Evolutionary conservation across 2,329 filamentous ascomycete species (phyloP).

Genomic region (Xylaria sp.): DNA sequence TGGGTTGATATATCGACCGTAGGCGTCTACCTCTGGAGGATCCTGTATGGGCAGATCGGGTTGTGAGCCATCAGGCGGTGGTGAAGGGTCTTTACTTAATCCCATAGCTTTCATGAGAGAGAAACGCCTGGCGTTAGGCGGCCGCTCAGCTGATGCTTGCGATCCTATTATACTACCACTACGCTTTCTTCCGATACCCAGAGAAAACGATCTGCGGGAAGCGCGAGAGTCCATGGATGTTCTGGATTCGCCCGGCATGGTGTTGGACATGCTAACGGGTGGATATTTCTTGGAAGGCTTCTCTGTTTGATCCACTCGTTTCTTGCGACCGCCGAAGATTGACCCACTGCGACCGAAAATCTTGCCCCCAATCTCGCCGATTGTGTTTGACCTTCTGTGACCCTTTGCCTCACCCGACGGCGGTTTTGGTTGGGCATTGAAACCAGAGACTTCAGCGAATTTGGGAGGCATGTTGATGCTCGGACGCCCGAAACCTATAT

Average conservation of each 20-base stretch:
- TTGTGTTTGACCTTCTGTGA: conserved; percentile 79
- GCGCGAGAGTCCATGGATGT: conserved; percentile 76
- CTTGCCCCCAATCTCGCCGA: conserved; percentile 84
- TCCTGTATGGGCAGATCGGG: conserved; percentile 65
- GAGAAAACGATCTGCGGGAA: conserved; percentile 75
- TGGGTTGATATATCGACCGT: conserved; percentile 52
- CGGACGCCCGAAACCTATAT: conserved; percentile 66
- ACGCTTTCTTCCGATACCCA: conserved; percentile 75
- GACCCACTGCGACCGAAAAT: conserved; percentile 86
- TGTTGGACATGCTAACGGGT: conserved; percentile 88
- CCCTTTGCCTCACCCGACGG: conserved; percentile 57
- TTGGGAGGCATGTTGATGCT: conserved; percentile 70
- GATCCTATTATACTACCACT: conserved; percentile 73
- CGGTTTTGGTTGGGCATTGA: conserved; percentile 66
- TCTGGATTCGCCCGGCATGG: conserved; percentile 69
- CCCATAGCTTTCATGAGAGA: conserved; percentile 77
- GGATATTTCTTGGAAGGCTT: conserved; percentile 82
- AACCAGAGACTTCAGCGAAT: conserved; percentile 68
- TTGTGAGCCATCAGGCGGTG: conserved; percentile 62
- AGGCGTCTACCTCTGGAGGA: conserved; percentile 53
- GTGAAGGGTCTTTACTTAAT: conserved; percentile 64
- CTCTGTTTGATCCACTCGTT: conserved; percentile 52
- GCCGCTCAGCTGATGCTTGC: conserved; percentile 67
- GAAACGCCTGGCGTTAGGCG: conserved; percentile 67
- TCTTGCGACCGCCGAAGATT: conserved; percentile 72